These are phyloP conservation scores for Hydrangea macrophylla DNA, from an alignment of 148 eudicot genomes.

Conservation along the genomic window DNA sequence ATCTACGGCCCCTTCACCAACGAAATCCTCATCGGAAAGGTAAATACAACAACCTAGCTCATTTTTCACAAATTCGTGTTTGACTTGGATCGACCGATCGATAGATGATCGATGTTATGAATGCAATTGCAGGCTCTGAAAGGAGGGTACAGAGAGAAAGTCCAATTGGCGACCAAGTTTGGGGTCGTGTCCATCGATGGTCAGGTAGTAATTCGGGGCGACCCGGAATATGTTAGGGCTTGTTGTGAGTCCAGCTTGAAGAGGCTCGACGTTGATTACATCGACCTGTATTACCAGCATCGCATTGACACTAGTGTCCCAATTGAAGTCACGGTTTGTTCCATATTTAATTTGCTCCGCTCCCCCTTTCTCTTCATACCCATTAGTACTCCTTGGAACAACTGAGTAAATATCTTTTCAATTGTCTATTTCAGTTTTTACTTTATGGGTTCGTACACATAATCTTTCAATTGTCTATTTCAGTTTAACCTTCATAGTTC, in stretches of 20 bases:
- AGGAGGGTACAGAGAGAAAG: conserved; percentile 17
- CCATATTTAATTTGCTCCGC: no score
- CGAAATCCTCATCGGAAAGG: conserved; percentile 45
- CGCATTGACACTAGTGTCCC: conserved; percentile 31
- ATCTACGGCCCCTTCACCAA: conserved; percentile 40
- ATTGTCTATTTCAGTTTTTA: no score
- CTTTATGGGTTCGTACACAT: no score
- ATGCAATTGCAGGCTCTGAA: conserved; percentile 15
- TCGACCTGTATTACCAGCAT: conserved; percentile 39
- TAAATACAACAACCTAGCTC: no score
- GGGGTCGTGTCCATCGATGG: conserved; percentile 7
- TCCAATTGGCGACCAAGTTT: conserved; percentile 16
- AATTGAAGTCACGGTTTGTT: conserved; percentile 42
- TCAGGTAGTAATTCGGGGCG: conserved; percentile 17
- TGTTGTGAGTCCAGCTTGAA: conserved; percentile 27
- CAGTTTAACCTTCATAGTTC: no score
- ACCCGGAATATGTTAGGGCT: conserved; percentile 24
- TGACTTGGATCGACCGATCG: no score
- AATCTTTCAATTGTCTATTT: no score
- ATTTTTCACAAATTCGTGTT: background rate
- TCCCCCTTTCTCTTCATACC: background rate
- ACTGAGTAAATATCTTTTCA: no score
- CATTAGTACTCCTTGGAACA: no score
- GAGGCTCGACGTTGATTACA: conserved; percentile 30
- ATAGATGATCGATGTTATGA: background rate